Evolutionary conservation across 768 basidiomycete genomes (phyloP).

Genomic region (Boletus bicolor): DNA sequence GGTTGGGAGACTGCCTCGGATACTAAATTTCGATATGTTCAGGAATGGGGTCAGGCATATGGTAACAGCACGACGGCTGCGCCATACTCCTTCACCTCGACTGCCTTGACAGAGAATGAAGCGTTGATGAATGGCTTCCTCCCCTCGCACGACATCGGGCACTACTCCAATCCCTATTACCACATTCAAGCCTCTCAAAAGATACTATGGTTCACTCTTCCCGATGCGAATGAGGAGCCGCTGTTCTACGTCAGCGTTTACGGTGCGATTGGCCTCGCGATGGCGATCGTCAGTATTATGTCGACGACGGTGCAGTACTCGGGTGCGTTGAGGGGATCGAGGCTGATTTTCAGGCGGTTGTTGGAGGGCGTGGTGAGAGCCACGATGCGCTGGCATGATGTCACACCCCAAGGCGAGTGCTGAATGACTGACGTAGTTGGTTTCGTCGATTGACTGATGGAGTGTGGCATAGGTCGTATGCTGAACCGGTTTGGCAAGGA

Average conservation of each 20-base stretch:
- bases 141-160: constrained; percentile 16
- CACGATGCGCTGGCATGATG: constrained; percentile 83
- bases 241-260: constrained; percentile 72
- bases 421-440: not conserved
- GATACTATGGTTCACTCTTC: constrained; percentile 29
- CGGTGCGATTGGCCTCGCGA: constrained; percentile 53
- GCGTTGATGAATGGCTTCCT: constrained; percentile 25
- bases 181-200: constrained; percentile 14
- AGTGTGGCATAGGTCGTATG: constrained; percentile 56
- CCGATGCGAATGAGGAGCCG: constrained; percentile 56
- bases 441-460: not conserved
- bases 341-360: constrained; percentile 45
- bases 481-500: constrained; percentile 87
- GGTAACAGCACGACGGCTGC: not conserved
- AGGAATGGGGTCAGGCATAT: constrained; percentile 33
- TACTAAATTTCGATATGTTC: not conserved
- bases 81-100: constrained; percentile 21
- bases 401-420: constrained; percentile 66
- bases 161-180: constrained; percentile 15
- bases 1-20: not conserved
- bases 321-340: constrained; percentile 41
- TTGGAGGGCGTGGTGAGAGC: constrained; percentile 71
- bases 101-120: constrained; percentile 28
- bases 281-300: constrained; percentile 45
- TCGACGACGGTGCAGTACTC: constrained; percentile 56